These are phyloP conservation scores for Syzygium jambos DNA, from an alignment of 345 rosid genomes.

Conservation along the genomic window DNA sequence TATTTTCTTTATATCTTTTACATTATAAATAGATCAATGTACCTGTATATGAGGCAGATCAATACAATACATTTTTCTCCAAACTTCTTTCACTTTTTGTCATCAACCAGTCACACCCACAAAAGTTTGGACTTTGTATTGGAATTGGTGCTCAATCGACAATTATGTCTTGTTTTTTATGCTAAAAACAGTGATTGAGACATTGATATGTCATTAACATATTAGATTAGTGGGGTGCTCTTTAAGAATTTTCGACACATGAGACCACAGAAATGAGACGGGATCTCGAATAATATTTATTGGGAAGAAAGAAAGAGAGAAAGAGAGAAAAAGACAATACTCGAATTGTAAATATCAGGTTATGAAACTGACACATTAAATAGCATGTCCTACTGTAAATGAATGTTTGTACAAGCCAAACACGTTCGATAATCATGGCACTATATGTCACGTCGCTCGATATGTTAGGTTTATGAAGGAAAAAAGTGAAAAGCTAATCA, in stretches of 20 bases:
- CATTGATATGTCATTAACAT: neutral
- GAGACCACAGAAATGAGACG: rapidly evolving
- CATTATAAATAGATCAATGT: no score
- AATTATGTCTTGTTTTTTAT: neutral
- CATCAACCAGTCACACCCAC: neutral
- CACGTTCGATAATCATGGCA: neutral
- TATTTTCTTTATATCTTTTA: no score
- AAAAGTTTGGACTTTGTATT: neutral
- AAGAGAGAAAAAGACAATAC: neutral
- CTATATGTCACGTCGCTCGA: neutral
- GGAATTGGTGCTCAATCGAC: neutral
- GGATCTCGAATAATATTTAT: neutral
- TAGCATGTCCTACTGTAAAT: neutral
- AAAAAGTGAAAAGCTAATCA: neutral
- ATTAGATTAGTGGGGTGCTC: neutral
- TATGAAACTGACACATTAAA: neutral
- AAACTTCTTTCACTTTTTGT: no score
- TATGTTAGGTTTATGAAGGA: neutral
- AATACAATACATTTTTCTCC: no score
- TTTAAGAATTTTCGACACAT: neutral
- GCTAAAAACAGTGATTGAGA: neutral
- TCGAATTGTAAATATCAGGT: neutral
- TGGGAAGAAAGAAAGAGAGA: neutral
- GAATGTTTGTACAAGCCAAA: neutral
- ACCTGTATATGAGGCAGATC: no score